phyloP scores from a whole-genome alignment of 257 asterid genomes.

The Coffea eugenioides region DNA sequence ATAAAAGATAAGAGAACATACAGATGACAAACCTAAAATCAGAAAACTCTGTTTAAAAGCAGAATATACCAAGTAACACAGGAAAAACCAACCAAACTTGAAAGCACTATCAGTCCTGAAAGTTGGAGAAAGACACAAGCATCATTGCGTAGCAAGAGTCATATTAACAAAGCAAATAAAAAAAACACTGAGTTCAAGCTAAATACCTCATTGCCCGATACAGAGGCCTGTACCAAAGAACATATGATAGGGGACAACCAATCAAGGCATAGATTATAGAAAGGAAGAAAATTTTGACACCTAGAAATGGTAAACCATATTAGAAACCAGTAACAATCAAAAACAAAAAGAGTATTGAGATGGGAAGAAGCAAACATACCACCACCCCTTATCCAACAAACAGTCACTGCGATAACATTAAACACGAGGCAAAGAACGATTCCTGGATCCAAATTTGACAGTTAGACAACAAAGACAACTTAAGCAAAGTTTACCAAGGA shows the following conservation, averaged over 20 bases:
- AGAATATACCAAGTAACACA: slow-evolving; percentile 73
- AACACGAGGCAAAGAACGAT: slow-evolving; percentile 85
- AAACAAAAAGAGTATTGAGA: not conserved
- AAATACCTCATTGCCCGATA: slow-evolving; percentile 89
- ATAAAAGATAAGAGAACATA: not conserved
- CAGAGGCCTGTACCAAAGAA: slow-evolving; percentile 94
- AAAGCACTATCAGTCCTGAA: slow-evolving; percentile 95
- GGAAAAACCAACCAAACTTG: slow-evolving; percentile 90
- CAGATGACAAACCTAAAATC: not conserved
- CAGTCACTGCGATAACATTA: slow-evolving; percentile 75
- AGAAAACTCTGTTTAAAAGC: not conserved
- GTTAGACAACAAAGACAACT: not conserved
- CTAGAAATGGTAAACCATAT: slow-evolving; percentile 39
- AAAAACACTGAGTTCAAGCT: not conserved
- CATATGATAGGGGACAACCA: slow-evolving; percentile 89
- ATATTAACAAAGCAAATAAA: not conserved
- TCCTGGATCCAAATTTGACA: slow-evolving; percentile 47
- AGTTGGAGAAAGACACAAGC: slow-evolving; percentile 13
- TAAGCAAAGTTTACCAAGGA: not conserved
- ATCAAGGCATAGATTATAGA: slow-evolving; percentile 76
- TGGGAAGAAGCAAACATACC: slow-evolving; percentile 47
- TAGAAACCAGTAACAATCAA: slow-evolving; percentile 15
- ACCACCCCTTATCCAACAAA: slow-evolving; percentile 92
- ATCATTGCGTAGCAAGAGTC: not conserved
- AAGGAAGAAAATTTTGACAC: slow-evolving; percentile 87